Evolutionary conservation across 371 early-diverging fungal species (phyloP), one percentile per base, ranked within the genome.

Genomic region (Sporodiniella umbellata): DNA sequence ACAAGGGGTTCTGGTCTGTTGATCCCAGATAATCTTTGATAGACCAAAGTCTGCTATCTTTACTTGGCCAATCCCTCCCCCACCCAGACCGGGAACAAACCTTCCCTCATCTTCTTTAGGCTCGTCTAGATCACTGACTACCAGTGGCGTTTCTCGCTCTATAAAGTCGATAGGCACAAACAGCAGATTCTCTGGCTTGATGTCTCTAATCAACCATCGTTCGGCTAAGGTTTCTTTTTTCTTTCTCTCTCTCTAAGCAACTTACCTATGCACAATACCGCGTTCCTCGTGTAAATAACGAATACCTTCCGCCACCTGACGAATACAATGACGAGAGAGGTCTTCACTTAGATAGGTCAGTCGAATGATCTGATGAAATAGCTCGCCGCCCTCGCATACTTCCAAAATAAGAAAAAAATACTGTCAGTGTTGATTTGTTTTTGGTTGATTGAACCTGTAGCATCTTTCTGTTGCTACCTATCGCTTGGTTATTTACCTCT

Each of bases 151-250:
- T 0, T 64, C 70, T 11, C 80, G 76, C 25, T 85, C 78, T 43
- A 80, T 73, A 30, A 61, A 61, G 18, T 42, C 40, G 26, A 88
- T 88, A n/a, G 88, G 81, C 51, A 84, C 86, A 64, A 87, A 91
- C 17, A 96, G 69, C 49, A 93, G 80, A 68, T 99, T 99, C 64
- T 99, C 99, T 19, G 93, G 92, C 71, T 99, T 99, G 56, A 99
- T 89, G 60, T 99, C 98, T 52, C 84, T 70, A 46, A 33, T n/a
- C n/a, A n/a, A n/a, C n/a, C n/a, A n/a, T n/a, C n/a, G n/a, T n/a
- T n/a, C n/a, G n/a, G n/a, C n/a, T n/a, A n/a, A n/a, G 21, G 23
- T 23, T 12, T 81, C 55, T 90, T 92, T 15, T 88, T 85, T 23
- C 22, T 33, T 33, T 28, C 8, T n/a, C n/a, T n/a, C n/a, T n/a